Base-by-base conservation (phyloP, 768 basidiomycete genomes). In the Russula sp. region DNA sequence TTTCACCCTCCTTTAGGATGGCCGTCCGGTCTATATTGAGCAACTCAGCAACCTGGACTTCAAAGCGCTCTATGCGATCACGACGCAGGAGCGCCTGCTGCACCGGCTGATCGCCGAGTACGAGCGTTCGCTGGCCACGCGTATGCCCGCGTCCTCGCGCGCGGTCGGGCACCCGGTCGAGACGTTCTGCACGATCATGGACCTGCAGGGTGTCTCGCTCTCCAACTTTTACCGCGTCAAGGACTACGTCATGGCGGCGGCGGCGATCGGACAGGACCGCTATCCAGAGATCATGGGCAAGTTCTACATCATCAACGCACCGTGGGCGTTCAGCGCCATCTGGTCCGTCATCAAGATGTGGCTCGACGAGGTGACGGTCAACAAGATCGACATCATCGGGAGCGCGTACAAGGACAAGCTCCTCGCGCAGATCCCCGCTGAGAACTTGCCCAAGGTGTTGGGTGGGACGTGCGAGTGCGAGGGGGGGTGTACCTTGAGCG, bases 241-340 rank as follows among this genome's bases (percentile, higher is more conserved):
- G 76, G 89, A 91, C 75, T 96, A 93, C 78, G 88, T 98, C 46
- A 81, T 79, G 64, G 74, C 82, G 22, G 90, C 93, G 0, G 77
- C 88, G 0, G 70, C 72, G 32, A 87, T 99, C 73, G 91, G 92
- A 11, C 94, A 97, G 73, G 83, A 97, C 77, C 80, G 88, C 66
- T 98, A 94, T 74, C 91, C 93, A 1, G 92, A 96, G 73, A 84
- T 81, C 66, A 93, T 98, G 96, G 96, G 96, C 77, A 92, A 90
- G 72, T 98, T 99, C 79, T 99, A 91, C 80, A 94, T 98, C 81
- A 90, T 97, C 81, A 98, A 98, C 70, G 90, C 93, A 0, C 96
- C 96, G 0, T 98, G 88, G 86, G 81, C 85, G 55, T 99, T 99
- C 78, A 82, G 83, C 54, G 82, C 87, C 42, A 88, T 96, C 22